phyloP scores from a whole-genome alignment of 2,329 filamentous ascomycete genomes.

The Epichloe glyceriae region DNA sequence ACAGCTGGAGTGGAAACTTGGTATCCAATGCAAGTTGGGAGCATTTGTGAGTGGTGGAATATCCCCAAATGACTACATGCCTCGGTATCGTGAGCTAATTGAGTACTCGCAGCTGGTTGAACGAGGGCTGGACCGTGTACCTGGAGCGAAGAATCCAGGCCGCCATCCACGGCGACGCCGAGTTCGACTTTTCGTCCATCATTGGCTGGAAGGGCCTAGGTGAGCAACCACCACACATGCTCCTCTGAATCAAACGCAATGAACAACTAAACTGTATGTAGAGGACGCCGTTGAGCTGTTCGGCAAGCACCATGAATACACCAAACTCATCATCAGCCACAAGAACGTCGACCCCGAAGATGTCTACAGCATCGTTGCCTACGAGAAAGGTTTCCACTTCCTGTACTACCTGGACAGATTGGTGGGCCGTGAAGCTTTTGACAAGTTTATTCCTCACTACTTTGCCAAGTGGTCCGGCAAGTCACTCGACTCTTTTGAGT shows the following conservation, averaged over 20 bases:
- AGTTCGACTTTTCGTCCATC: conserved; percentile 89
- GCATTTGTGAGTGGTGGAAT: conserved; percentile 45
- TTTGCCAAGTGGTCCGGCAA: conserved; percentile 75
- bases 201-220: conserved; percentile 86
- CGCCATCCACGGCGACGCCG: conserved; percentile 65
- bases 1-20: conserved; percentile 81
- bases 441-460: conserved; percentile 92
- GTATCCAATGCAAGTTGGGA: conserved; percentile 72
- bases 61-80: background rate
- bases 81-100: background rate
- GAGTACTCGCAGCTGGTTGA: conserved; percentile 41
- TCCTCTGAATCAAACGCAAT: background rate
- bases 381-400: conserved; percentile 95
- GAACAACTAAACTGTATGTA: conserved; percentile 11
- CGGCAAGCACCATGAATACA: conserved; percentile 80
- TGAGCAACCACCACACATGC: conserved; percentile 17
- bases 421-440: conserved; percentile 74
- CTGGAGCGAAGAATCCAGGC: conserved; percentile 76
- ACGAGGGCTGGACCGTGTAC: conserved; percentile 87
- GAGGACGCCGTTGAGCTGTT: conserved; percentile 68
- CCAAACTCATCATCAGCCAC: conserved; percentile 76
- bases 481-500: conserved; percentile 87
- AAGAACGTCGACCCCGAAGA: conserved; percentile 91
- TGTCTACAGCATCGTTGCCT: conserved; percentile 82
- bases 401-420: conserved; percentile 82